phyloP scores from a whole-genome alignment of 495 filamentous ascomycete species.

The Lichenothelia convexa region DNA sequence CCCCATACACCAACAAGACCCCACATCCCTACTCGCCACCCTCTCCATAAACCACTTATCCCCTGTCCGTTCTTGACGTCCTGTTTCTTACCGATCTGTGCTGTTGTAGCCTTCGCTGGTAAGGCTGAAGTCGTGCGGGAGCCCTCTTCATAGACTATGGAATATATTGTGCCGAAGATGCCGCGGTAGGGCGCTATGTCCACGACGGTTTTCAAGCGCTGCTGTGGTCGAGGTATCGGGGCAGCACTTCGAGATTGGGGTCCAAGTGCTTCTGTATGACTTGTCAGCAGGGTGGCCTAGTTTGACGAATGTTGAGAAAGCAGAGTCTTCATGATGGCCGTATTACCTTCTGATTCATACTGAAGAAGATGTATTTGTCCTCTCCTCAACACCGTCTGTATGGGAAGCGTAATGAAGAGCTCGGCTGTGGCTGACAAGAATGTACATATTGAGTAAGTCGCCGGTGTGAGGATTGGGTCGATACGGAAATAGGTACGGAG shows the following conservation, averaged over 20 bases:
- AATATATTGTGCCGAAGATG: constrained; percentile 71
- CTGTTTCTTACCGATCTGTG: constrained; percentile 21
- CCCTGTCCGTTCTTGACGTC: constrained; percentile 56
- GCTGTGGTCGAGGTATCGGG: no score
- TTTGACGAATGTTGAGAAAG: no score
- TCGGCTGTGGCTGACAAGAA: constrained; percentile 65
- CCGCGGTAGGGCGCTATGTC: constrained; percentile 59
- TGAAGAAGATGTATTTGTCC: constrained; percentile 41
- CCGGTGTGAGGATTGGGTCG: constrained; percentile 66
- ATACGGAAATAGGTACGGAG: constrained; percentile 57
- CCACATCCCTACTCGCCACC: constrained; percentile 94
- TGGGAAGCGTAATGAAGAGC: constrained; percentile 64
- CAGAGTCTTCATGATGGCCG: no score
- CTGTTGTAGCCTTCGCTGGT: constrained; percentile 1
- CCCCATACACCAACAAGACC: constrained; percentile 81
- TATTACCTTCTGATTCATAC: background rate
- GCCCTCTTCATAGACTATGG: constrained; percentile 71
- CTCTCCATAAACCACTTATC: constrained; percentile 66
- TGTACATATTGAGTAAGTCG: constrained; percentile 54
- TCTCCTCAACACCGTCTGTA: constrained; percentile 80
- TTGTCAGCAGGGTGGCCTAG: no score
- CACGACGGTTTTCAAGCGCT: constrained; percentile 58
- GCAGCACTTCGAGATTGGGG: no score
- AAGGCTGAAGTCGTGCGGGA: constrained; percentile 11
- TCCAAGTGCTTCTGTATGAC: no score